Base-by-base conservation (phyloP, 169 alveolate species). In the Plasmodium cynomolgi region DNA sequence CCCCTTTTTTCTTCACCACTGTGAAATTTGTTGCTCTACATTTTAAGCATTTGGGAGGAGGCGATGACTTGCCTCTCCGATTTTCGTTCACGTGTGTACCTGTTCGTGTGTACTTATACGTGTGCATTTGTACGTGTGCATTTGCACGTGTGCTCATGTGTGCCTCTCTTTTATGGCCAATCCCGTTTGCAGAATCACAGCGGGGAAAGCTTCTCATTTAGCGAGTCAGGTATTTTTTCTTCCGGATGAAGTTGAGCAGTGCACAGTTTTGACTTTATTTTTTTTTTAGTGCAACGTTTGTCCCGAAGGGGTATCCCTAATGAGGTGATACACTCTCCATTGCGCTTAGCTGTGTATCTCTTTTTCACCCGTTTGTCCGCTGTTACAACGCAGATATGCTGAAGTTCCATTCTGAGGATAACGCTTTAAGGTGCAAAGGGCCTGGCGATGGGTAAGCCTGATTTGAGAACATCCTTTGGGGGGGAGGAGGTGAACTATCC, bases 191-290 rank as follows among this genome's bases (percentile, higher is more conserved):
- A 85, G 94, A 50, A 80, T 7, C 6, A 54, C 44, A 80, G 47
- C 33, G 80, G 20, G 17, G 90, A 88, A 39, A 62, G 41, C 7
- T 79, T 88, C 50, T 58, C 84, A 15, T 88, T 88, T 33, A 62
- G 41, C n/a, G 94, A 88, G 58, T 79, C 72, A 23, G 94, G 90
- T 80, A 88, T 33, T 86, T 86, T 86, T 8, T 9, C 56, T 15
- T 13, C 44, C 31, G 13, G 9, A 23, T 29, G 23, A 20, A 50
- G 77, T 33, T 62, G 50, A 84, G 23, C 62, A 54, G 17, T 56
- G 31, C 56, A 17, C 23, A 75, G 15, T 68, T 23, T 68, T 68
- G 20, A 68, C 77, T 26, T 7, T 8, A 26, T 26, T 68, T 68
- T 6, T 44, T 44, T 68, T 68, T 23, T 68, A 23, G n/a, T 68